Conservation (phyloP, 176 grass and related monocot species). For the Pontederia paniculata region DNA sequence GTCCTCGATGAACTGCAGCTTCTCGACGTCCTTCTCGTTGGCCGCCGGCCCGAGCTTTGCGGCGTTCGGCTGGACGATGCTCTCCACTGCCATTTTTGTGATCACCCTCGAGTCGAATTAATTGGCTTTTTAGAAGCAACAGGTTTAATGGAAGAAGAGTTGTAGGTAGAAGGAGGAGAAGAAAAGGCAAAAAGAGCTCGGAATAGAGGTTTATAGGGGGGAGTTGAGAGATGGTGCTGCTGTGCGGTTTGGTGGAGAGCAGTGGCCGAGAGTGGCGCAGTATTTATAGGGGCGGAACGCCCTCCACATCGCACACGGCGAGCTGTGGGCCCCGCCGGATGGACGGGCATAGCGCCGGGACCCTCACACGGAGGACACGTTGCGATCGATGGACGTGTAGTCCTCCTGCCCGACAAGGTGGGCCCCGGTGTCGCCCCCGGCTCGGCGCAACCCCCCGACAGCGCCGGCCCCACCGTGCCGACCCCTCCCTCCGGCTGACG, state of each 20-base stretch:
- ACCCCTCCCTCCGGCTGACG: conserved; percentile 9
- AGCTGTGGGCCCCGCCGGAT: not conserved
- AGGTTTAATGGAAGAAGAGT: too few species aligned
- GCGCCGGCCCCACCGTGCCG: conserved; percentile 4
- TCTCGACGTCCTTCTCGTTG: conserved; percentile 63
- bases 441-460: conserved; percentile 53
- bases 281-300: conserved; percentile 7
- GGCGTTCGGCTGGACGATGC: conserved; percentile 27
- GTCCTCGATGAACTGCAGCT: conserved; percentile 81
- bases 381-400: conserved; percentile 33
- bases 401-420: conserved; percentile 16
- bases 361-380: conserved; percentile 5
- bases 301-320: not conserved
- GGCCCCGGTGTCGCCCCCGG: conserved; percentile 39
- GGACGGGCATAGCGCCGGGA: not conserved
- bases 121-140: too few species aligned
- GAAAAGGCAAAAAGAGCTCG: too few species aligned
- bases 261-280: not conserved
- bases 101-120: not conserved
- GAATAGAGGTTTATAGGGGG: too few species aligned
- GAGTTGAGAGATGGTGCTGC: not conserved
- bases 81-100: conserved; percentile 60
- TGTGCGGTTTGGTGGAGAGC: not conserved
- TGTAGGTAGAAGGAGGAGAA: not conserved
- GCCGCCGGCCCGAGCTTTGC: conserved; percentile 21